A percentile compares a stretch with the other conserved stretches of the same genome.
These are phyloP conservation scores for Aspergillus bombycis DNA, from an alignment of 2,329 filamentous ascomycete species.

Conservation along the genomic window DNA sequence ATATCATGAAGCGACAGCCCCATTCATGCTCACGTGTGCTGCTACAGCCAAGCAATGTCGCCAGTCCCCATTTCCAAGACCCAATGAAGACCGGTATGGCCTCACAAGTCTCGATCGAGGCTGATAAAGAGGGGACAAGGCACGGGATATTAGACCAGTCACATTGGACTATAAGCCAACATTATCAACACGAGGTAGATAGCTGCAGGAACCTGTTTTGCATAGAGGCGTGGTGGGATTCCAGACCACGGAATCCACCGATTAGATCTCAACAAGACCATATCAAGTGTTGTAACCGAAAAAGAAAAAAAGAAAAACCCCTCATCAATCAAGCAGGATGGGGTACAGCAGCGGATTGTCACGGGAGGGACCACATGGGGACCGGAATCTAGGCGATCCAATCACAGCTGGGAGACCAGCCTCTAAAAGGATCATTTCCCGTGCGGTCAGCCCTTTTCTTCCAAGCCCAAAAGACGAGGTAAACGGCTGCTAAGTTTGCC, in stretches of 20 bases:
- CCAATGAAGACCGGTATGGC: not conserved
- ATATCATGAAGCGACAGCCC: not conserved
- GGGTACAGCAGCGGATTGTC: slow-evolving; percentile 14
- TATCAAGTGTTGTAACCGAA: slow-evolving; percentile 2
- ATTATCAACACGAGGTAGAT: not conserved
- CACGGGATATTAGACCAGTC: not conserved
- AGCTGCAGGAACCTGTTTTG: slow-evolving; percentile 4
- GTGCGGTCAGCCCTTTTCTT: slow-evolving; percentile 7
- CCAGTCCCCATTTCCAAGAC: not conserved
- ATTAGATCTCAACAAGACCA: not conserved
- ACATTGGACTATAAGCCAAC: not conserved
- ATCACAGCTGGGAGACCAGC: slow-evolving; percentile 1
- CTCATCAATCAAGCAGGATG: slow-evolving; percentile 6
- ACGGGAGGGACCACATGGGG: slow-evolving; percentile 17
- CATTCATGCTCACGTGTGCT: slow-evolving; percentile 24
- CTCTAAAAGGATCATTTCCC: slow-evolving; percentile 15
- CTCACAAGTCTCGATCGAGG: not conserved
- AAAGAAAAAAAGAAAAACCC: not conserved
- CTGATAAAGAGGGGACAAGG: slow-evolving; percentile 1
- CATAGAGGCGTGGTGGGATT: not conserved
- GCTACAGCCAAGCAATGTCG: slow-evolving; percentile 10
- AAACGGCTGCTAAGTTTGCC: slow-evolving; percentile 15
- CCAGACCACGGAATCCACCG: slow-evolving; percentile 4
- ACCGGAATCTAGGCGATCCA: slow-evolving; percentile 9
- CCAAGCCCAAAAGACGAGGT: slow-evolving; percentile 4